A percentile compares a stretch with the other conserved stretches of the same genome.
Conservation (phyloP, 208 protist genomes). For the Jaenimonas drosophilae region DNA sequence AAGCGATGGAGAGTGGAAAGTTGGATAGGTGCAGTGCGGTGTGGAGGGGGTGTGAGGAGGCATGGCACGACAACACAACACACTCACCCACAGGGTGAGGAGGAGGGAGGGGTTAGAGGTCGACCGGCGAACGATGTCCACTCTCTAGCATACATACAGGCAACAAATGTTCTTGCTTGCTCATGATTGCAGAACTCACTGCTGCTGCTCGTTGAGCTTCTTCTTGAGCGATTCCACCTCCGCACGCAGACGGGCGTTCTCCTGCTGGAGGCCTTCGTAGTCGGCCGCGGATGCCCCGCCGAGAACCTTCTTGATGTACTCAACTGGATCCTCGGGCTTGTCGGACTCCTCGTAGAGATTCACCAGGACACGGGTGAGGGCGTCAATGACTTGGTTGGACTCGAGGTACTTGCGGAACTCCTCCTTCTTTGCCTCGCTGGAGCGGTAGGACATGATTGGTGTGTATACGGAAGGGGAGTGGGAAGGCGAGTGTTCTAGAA, state of each 20-base stretch:
- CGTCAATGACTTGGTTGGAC: conserved; percentile 87
- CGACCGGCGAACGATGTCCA: too few species aligned
- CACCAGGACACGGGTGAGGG: conserved; percentile 87
- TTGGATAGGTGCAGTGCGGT: background rate
- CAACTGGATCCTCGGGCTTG: conserved; percentile 87
- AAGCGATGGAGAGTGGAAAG: background rate
- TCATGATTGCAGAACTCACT: too few species aligned
- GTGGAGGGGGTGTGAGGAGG: background rate
- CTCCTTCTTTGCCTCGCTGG: conserved; percentile 91
- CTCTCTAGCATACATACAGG: too few species aligned
- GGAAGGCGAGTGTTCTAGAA: background rate
- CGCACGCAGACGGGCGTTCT: conserved; percentile 73
- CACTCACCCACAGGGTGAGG: too few species aligned
- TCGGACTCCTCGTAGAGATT: conserved; percentile 92
- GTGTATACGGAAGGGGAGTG: background rate
- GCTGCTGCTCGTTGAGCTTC: conserved; percentile 42
- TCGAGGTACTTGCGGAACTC: conserved; percentile 94
- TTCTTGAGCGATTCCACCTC: conserved; percentile 80
- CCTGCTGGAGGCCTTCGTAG: conserved; percentile 78
- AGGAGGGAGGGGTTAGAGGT: too few species aligned
- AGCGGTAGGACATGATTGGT: conserved; percentile 78
- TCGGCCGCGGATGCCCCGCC: conserved; percentile 83
- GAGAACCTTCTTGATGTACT: conserved; percentile 90
- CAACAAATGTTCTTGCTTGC: too few species aligned
- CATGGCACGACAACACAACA: too few species aligned